Evolutionary conservation across 345 rosid species (phyloP).

Genomic region (Syzygium aqueum): DNA sequence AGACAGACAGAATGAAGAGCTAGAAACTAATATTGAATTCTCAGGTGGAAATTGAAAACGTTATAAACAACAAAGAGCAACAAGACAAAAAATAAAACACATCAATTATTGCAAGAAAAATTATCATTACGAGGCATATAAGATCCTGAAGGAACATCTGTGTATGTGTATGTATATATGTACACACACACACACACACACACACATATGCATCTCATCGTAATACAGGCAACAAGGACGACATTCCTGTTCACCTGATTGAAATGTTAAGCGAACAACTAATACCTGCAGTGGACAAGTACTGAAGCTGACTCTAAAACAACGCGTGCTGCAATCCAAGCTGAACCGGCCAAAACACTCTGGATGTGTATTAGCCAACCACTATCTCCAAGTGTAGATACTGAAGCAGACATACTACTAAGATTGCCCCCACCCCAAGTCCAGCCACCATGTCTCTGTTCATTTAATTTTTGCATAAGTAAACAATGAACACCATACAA

Average conservation of each 20-base stretch:
- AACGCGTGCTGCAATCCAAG: conserved; percentile 97
- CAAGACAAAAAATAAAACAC: not conserved
- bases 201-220: not conserved
- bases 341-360: conserved; percentile 93
- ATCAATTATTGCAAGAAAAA: not conserved
- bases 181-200: no score
- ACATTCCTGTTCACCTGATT: not conserved
- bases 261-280: not conserved
- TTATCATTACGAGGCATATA: not conserved
- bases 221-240: not conserved
- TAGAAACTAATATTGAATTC: not conserved
- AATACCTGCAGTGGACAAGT: conserved; percentile 94
- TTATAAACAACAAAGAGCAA: not conserved
- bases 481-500: conserved; percentile 1
- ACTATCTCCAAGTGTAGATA: conserved; percentile 91
- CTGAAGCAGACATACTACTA: conserved; percentile 99
- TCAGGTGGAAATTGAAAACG: not conserved
- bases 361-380: conserved; percentile 98
- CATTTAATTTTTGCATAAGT: conserved; percentile 12
- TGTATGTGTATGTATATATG: no score
- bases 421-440: conserved; percentile 99
- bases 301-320: conserved; percentile 90
- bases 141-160: not conserved
- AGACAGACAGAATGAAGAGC: not conserved
- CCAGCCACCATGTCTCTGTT: conserved; percentile 97